Evolutionary conservation across 2,329 filamentous ascomycete species (phyloP).

Genomic region (Paraphaeosphaeria sporulosa): DNA sequence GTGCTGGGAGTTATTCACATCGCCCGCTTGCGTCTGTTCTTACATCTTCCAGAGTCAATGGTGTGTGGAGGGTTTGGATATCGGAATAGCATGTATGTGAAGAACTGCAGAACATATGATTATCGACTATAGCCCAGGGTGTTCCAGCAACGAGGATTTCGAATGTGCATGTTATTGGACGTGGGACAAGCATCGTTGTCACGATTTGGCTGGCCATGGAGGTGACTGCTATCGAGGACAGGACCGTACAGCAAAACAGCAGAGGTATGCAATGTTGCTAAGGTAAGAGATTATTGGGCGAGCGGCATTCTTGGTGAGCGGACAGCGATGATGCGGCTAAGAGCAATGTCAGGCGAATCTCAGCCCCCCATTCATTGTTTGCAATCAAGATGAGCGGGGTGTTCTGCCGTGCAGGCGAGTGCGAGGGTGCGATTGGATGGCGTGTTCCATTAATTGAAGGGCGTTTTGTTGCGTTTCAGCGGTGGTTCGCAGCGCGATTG

Average conservation of each 20-base stretch:
- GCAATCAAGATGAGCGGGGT: not conserved
- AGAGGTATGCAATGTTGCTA: too few species aligned
- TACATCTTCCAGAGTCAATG: too few species aligned
- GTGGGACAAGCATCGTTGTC: too few species aligned
- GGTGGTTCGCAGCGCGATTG: not conserved
- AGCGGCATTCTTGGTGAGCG: too few species aligned
- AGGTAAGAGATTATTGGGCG: too few species aligned
- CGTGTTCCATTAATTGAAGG: not conserved
- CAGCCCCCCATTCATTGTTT: not conserved
- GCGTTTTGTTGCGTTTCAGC: slow-evolving; percentile 8
- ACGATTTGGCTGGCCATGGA: too few species aligned
- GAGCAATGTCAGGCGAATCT: not conserved
- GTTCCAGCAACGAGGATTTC: not conserved
- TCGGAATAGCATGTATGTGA: too few species aligned
- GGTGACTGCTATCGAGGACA: too few species aligned
- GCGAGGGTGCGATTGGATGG: not conserved
- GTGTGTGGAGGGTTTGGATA: too few species aligned
- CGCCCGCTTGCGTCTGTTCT: not conserved
- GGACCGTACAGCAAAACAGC: too few species aligned
- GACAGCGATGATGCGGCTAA: too few species aligned
- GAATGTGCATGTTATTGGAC: too few species aligned
- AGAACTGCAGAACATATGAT: not conserved
- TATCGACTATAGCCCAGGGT: not conserved
- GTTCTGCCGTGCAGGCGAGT: not conserved
- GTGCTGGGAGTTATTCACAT: not conserved